Conservation (phyloP, 495 filamentous ascomycete genomes). For the Cenococcum geophilum region DNA sequence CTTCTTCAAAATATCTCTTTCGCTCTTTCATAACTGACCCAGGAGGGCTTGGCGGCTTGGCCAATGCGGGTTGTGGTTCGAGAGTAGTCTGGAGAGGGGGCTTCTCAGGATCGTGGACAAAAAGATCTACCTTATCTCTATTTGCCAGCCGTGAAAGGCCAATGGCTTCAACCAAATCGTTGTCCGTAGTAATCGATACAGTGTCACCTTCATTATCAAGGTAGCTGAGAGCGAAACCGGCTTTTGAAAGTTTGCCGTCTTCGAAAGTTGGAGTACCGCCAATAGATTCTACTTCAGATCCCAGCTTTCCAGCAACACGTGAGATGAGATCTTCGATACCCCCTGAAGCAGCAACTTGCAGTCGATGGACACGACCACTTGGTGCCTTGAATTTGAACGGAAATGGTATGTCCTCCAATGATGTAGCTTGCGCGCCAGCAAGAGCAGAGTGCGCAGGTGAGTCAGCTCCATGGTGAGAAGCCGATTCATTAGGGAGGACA, state of each 20-base stretch:
- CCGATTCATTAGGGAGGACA: conserved; percentile 86
- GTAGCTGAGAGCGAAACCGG: conserved; percentile 93
- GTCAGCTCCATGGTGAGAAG: conserved; percentile 78
- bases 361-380: conserved; percentile 85
- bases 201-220: conserved; percentile 96
- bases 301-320: conserved; percentile 78
- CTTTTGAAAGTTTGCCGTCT: conserved; percentile 69
- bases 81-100: conserved; percentile 63
- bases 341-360: conserved; percentile 73
- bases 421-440: conserved; percentile 45
- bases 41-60: conserved; percentile 52
- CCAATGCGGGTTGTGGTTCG: conserved; percentile 57
- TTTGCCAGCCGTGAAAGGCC: conserved; percentile 66
- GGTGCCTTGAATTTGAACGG: conserved; percentile 99
- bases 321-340: conserved; percentile 77
- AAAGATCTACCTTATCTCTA: conserved; percentile 91
- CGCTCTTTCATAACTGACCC: conserved; percentile 55
- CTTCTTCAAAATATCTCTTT: conserved; percentile 47
- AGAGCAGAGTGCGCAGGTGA: conserved; percentile 62
- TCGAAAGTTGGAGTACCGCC: conserved; percentile 69
- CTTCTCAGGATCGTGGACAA: conserved; percentile 88
- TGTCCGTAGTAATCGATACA: conserved; percentile 93
- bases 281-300: conserved; percentile 76
- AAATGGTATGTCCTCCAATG: conserved; percentile 69
- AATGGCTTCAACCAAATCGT: conserved; percentile 88